Conservation (phyloP, 1,139 yeast genomes). For the Debaryomyces coudertii region DNA sequence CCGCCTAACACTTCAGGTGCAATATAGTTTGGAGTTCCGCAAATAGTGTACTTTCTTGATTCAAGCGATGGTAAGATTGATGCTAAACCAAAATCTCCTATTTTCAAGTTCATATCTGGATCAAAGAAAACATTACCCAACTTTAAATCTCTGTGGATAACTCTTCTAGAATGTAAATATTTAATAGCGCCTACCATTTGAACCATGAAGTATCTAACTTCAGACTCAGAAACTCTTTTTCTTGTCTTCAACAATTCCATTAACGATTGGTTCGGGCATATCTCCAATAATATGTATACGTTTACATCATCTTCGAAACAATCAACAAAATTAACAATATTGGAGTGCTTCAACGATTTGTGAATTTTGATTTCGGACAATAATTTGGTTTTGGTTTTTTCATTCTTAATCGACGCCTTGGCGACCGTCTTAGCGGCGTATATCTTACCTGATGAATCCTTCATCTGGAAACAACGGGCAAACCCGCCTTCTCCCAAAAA, state of each 20-base stretch:
- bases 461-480: slow-evolving; percentile 97
- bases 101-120: slow-evolving; percentile 86
- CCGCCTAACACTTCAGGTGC: slow-evolving; percentile 97
- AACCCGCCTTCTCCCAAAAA: slow-evolving; percentile 98
- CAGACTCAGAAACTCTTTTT: slow-evolving; percentile 84
- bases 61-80: slow-evolving; percentile 71
- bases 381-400: slow-evolving; percentile 86
- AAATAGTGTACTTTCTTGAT: slow-evolving; percentile 86
- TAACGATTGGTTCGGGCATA: slow-evolving; percentile 90
- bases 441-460: slow-evolving; percentile 81
- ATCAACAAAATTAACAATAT: slow-evolving; percentile 88
- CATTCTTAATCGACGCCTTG: slow-evolving; percentile 87
- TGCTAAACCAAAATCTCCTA: slow-evolving; percentile 97
- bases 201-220: slow-evolving; percentile 85
- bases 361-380: slow-evolving; percentile 95
- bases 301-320: slow-evolving; percentile 95
- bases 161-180: slow-evolving; percentile 88
- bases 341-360: slow-evolving; percentile 84
- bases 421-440: slow-evolving; percentile 99
- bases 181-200: slow-evolving; percentile 94
- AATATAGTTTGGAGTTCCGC: slow-evolving; percentile 98
- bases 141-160: slow-evolving; percentile 94
- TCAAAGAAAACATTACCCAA: slow-evolving; percentile 94
- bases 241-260: slow-evolving; percentile 90
- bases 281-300: slow-evolving; percentile 89